A percentile compares a stretch with the other conserved stretches of the same genome.
Conservation (phyloP, 495 filamentous ascomycete species). For the Mytilinidion resinicola region DNA sequence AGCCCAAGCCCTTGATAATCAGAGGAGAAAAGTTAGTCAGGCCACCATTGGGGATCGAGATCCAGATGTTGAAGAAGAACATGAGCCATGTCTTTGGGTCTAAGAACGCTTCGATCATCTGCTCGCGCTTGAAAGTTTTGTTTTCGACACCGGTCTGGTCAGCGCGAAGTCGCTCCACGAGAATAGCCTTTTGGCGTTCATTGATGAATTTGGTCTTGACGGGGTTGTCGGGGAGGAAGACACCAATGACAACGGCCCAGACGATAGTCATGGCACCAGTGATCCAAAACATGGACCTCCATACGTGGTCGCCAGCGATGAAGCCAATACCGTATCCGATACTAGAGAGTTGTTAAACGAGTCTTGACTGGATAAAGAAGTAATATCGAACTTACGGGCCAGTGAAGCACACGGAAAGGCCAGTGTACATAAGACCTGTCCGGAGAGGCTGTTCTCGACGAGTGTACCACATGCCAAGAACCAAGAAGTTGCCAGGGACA, state of each 20-base stretch:
- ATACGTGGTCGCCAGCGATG: slow-evolving; percentile 22
- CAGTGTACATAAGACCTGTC: slow-evolving; percentile 55
- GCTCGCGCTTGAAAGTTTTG: slow-evolving; percentile 30
- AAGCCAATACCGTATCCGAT: slow-evolving; percentile 48
- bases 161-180: slow-evolving; percentile 20
- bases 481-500: slow-evolving; percentile 31
- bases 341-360: too few relatives aligned
- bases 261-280: slow-evolving; percentile 46
- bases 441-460: slow-evolving; percentile 53
- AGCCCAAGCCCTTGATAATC: slow-evolving; percentile 59
- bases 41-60: slow-evolving; percentile 49
- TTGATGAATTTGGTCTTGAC: slow-evolving; percentile 40
- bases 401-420: slow-evolving; percentile 13
- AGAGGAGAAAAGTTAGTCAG: slow-evolving; percentile 58
- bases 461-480: slow-evolving; percentile 49
- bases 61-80: slow-evolving; percentile 52
- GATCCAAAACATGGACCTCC: slow-evolving; percentile 28
- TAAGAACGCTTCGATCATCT: slow-evolving; percentile 51
- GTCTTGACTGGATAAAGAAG: too few relatives aligned
- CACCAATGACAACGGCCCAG: slow-evolving; percentile 37
- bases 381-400: slow-evolving; percentile 34
- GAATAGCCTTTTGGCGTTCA: slow-evolving; percentile 24
- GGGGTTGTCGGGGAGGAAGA: slow-evolving; percentile 44
- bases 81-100: slow-evolving; percentile 62
- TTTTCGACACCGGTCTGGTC: slow-evolving; percentile 32